These are phyloP conservation scores for Trifolium fragiferum DNA, from an alignment of 306 rosid genomes.

Conservation along the genomic window DNA sequence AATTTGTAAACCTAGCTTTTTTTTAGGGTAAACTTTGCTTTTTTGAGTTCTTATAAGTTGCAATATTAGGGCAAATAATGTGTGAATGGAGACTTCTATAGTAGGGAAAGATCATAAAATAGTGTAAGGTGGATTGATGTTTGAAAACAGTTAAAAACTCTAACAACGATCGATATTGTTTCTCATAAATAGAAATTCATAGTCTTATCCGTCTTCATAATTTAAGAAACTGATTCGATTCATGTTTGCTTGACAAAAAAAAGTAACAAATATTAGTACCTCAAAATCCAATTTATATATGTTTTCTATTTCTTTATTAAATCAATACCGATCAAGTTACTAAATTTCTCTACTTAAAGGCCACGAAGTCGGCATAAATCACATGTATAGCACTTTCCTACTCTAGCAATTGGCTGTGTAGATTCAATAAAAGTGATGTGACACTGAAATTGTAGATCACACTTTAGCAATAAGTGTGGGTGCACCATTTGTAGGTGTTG, in stretches of 20 bases:
- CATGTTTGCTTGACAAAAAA: too few species aligned
- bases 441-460: neutral
- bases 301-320: neutral
- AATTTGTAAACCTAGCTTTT: neutral
- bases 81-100: neutral
- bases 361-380: neutral
- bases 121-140: neutral
- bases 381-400: neutral
- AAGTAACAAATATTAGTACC: neutral
- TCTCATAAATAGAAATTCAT: neutral
- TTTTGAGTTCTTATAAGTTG: neutral
- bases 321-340: neutral
- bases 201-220: neutral
- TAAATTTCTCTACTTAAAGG: neutral
- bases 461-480: constrained; percentile 6
- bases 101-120: too few species aligned
- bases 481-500: constrained; percentile 1
- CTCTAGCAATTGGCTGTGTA: neutral
- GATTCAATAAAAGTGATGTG: neutral
- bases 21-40: neutral
- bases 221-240: too few species aligned
- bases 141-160: neutral
- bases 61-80: neutral
- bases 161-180: neutral
- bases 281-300: neutral